Evolutionary conservation across 2,329 filamentous ascomycete species (phyloP), one percentile per base, ranked within the genome.

Genomic region (Magnaporthiopsis poae): DNA sequence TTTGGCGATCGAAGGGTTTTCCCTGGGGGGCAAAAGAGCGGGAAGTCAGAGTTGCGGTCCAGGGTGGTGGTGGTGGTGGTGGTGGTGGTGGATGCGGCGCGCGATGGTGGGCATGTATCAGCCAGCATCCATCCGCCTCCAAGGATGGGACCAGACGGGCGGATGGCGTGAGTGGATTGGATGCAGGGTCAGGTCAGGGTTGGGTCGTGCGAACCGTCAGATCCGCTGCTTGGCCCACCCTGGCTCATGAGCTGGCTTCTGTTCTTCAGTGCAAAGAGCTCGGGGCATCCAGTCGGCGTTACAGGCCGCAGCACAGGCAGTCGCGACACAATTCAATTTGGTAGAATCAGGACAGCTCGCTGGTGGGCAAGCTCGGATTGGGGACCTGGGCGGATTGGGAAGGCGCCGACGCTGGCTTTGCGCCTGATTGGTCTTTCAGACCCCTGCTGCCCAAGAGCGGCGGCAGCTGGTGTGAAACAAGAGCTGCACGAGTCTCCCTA

Each of bases 381-480:
- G 21, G 31, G 61, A 56, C 21, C 29, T 62, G 61, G 61, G 61
- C 61, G 33, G 61, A 31, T 61, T 27, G 60, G 27, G n/a, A 11
- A 61, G 60, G 60, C 25, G 27, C 2, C 27, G 21, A 31, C 18
- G 27, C 27, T 11, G 27, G 60, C 15, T 18, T 3, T 31, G 21
- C 21, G 25, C 60, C n/a, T 21, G 9, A 65, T 67, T 67, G 66
- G 64, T 33, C 61, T 46, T 36, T 13, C 25, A 39, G 56, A 21
- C 60, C 65, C 67, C 62, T 63, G 65, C 36, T 65, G 27, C 59
- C 56, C 39, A 65, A n/a, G 36, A 67, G 61, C 39, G 66, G 67
- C 68, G 66, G 68, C 68, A 65, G 65, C 69, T 68, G 66, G 69
- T 68, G 63, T 68, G 68, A 70, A 70, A 70, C 68, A 39, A 64